A percentile compares a stretch with the other conserved stretches of the same genome.
Conservation (phyloP, 768 basidiomycete genomes). For the Lentinula sp. region DNA sequence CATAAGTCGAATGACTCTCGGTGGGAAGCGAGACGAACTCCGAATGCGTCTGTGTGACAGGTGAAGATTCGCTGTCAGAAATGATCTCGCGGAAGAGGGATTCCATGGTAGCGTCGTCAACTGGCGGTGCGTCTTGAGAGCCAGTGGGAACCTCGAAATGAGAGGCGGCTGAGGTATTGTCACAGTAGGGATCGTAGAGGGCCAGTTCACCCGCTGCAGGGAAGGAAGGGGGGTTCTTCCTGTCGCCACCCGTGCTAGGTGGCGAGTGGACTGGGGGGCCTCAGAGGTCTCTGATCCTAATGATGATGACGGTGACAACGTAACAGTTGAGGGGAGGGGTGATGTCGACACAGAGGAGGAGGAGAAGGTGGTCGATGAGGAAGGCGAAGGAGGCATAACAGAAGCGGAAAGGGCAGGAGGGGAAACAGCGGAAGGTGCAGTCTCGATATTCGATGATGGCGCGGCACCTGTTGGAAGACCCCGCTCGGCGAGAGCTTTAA, state of each 20-base stretch:
- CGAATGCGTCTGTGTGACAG: conserved; percentile 8
- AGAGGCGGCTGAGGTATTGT: conserved; percentile 14
- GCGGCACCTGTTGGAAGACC: conserved; percentile 48
- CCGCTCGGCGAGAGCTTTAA: conserved; percentile 68
- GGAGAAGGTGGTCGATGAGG: conserved; percentile 19
- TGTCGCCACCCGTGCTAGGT: conserved; percentile 97
- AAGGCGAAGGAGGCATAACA: conserved; percentile 32
- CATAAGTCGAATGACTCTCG: conserved; percentile 23
- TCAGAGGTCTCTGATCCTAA: conserved; percentile 22
- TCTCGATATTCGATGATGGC: conserved; percentile 17
- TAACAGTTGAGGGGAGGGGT: conserved; percentile 1
- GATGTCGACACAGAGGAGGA: conserved; percentile 11
- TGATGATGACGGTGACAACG: conserved; percentile 14
- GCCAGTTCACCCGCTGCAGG: conserved; percentile 90
- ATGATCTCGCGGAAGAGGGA: conserved; percentile 67
- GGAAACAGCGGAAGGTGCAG: conserved; percentile 16
- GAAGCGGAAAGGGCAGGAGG: conserved; percentile 34
- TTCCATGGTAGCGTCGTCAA: conserved; percentile 64
- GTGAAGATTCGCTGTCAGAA: conserved; percentile 40
- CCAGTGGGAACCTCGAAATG: conserved; percentile 13
- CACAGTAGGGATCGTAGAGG: conserved; percentile 22
- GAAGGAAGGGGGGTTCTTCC: conserved; percentile 49
- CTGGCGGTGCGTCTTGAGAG: conserved; percentile 13
- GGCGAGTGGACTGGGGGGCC: conserved; percentile 75
- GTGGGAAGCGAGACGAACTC: conserved; percentile 17